A percentile compares a stretch with the other conserved stretches of the same genome.
Evolutionary conservation across 1,284 basidiomycete species (phyloP).

Genomic region (Spongiforma sp.): DNA sequence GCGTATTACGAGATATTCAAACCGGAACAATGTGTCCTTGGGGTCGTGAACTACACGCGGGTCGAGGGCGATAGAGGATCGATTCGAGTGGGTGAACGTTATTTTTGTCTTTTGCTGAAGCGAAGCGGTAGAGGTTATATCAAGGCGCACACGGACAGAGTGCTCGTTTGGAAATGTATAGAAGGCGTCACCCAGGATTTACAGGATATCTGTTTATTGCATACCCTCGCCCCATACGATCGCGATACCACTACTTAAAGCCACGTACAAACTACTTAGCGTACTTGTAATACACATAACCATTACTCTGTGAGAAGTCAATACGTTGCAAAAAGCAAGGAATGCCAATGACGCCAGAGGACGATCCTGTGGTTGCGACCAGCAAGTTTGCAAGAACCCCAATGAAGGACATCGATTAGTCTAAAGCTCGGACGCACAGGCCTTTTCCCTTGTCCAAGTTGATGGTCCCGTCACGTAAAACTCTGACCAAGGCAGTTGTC

Average conservation of each 20-base stretch:
- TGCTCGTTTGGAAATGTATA: constrained; percentile 17
- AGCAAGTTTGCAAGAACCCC: constrained; percentile 22
- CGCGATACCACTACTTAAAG: constrained; percentile 8
- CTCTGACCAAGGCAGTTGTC: constrained; percentile 24
- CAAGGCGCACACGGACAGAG: constrained; percentile 20
- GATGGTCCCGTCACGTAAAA: constrained; percentile 6
- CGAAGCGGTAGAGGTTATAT: constrained; percentile 11
- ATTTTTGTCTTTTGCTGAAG: constrained; percentile 20
- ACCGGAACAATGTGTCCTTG: constrained; percentile 21
- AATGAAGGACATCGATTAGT: constrained; percentile 11
- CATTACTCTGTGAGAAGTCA: constrained; percentile 8
- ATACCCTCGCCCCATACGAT: constrained; percentile 11
- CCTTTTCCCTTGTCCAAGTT: constrained; percentile 6
- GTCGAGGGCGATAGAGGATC: constrained; percentile 10
- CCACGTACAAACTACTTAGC: no score
- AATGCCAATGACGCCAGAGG: not conserved
- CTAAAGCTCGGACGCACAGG: constrained; percentile 13
- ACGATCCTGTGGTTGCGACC: constrained; percentile 15
- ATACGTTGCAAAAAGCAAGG: not conserved
- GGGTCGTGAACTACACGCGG: constrained; percentile 21
- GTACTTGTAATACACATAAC: no score
- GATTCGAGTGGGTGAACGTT: constrained; percentile 14
- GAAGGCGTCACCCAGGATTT: constrained; percentile 13
- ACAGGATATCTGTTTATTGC: constrained; percentile 14
- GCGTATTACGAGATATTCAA: constrained; percentile 22